phyloP scores from a whole-genome alignment of 176 grass and related monocot species.

The Hordeum vulgare region MorexV3_pseudomolecules_assembly NC_058519.1:582669637-582670136 shows the following conservation, averaged over 20 bases:
- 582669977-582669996: constrained; percentile 32
- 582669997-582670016: constrained; percentile 26
- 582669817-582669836: constrained; percentile 22
- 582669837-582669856: constrained; percentile 28
- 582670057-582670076: constrained; percentile 38
- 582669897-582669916: constrained; percentile 46
- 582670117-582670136: neutral
- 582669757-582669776: constrained; percentile 61
- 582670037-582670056: constrained; percentile 55
- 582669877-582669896: constrained; percentile 47
- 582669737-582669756: constrained; percentile 34
- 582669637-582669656: neutral
- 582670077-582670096: constrained; percentile 33
- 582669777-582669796: constrained; percentile 57
- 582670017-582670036: constrained; percentile 36
- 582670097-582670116: constrained; percentile 17
- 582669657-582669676: neutral
- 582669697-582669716: neutral
- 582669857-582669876: constrained; percentile 24
- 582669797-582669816: constrained; percentile 52
- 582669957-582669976: constrained; percentile 30
- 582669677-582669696: neutral
- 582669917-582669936: constrained; percentile 16
- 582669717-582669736: neutral
- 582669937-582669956: constrained; percentile 18